Evolutionary conservation across 352 stramenopile genomes (phyloP).

Genomic region (Globisporangium iwayamae): DNA sequence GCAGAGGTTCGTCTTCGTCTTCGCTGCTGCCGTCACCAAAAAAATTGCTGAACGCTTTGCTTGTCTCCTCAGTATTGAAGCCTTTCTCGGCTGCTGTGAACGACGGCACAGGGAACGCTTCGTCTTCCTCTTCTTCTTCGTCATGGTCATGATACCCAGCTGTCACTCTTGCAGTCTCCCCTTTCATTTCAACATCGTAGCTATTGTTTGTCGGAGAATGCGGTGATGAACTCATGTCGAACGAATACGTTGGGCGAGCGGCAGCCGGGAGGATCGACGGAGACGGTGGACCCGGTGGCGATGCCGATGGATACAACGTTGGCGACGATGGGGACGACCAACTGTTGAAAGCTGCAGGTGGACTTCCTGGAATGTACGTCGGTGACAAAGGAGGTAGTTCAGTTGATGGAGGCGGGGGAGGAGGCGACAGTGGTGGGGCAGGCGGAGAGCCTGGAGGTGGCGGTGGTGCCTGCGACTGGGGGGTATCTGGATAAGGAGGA

Average conservation of each 20-base stretch:
- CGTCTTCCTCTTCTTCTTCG: conserved; percentile 62
- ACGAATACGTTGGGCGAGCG: background rate
- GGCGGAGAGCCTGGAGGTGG: conserved; percentile 16
- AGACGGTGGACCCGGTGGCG: conserved; percentile 25
- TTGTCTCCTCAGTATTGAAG: conserved; percentile 63
- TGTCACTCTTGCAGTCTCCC: conserved; percentile 7
- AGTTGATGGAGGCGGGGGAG: conserved; percentile 20
- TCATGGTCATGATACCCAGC: conserved; percentile 10
- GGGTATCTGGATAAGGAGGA: background rate
- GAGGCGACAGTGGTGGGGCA: conserved; percentile 14
- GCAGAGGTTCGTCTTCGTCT: conserved; percentile 66
- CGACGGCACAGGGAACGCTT: conserved; percentile 65
- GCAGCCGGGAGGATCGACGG: conserved; percentile 12
- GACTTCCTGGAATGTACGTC: conserved; percentile 9
- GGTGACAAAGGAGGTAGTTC: conserved; percentile 18
- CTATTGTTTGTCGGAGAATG: conserved; percentile 7
- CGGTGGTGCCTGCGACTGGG: background rate
- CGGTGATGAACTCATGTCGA: background rate
- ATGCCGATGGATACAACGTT: conserved; percentile 22
- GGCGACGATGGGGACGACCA: conserved; percentile 32
- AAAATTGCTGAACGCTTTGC: conserved; percentile 70
- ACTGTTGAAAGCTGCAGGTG: background rate
- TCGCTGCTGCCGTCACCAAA: conserved; percentile 55
- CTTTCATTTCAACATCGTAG: conserved; percentile 12
- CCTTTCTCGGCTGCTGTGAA: conserved; percentile 16